These are phyloP conservation scores for Talaromyces sp. DNA, from an alignment of 2,329 filamentous ascomycete species.

Conservation along the genomic window DNA sequence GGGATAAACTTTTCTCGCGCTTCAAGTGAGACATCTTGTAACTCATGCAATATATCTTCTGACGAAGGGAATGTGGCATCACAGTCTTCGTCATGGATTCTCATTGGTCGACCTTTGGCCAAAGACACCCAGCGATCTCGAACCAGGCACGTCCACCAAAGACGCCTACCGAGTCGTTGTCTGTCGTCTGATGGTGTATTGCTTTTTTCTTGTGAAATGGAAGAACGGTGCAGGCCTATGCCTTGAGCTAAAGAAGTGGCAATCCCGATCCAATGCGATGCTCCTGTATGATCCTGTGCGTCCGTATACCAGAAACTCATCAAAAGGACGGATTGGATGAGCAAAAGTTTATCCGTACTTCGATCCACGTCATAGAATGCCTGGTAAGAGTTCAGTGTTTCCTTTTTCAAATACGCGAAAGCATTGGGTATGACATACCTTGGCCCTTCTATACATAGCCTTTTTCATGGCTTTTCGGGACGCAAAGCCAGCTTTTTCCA, in stretches of 20 bases:
- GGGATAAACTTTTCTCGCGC: neutral
- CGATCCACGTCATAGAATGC: conserved; percentile 17
- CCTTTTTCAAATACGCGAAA: too few species aligned
- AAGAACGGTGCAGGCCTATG: conserved; percentile 9
- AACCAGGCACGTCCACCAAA: conserved; percentile 4
- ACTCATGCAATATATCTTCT: neutral
- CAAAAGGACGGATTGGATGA: conserved; percentile 14
- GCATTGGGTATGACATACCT: conserved; percentile 4
- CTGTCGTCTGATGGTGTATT: neutral
- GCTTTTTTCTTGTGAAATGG: neutral
- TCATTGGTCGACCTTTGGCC: conserved; percentile 6
- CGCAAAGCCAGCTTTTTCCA: conserved; percentile 5
- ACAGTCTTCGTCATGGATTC: conserved; percentile 7
- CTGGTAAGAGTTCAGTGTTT: neutral
- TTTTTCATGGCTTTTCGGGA: conserved; percentile 14
- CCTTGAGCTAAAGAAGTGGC: conserved; percentile 10
- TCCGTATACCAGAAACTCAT: conserved; percentile 16
- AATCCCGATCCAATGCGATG: conserved; percentile 15
- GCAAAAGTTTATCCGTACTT: conserved; percentile 6
- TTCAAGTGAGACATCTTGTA: neutral
- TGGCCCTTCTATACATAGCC: conserved; percentile 14
- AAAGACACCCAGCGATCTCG: conserved; percentile 6
- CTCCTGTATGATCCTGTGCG: conserved; percentile 12
- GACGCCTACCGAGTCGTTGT: neutral
- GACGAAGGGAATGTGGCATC: neutral